Evolutionary conservation across 1,284 basidiomycete genomes (phyloP).

Genomic region (Trametes sp.): DNA sequence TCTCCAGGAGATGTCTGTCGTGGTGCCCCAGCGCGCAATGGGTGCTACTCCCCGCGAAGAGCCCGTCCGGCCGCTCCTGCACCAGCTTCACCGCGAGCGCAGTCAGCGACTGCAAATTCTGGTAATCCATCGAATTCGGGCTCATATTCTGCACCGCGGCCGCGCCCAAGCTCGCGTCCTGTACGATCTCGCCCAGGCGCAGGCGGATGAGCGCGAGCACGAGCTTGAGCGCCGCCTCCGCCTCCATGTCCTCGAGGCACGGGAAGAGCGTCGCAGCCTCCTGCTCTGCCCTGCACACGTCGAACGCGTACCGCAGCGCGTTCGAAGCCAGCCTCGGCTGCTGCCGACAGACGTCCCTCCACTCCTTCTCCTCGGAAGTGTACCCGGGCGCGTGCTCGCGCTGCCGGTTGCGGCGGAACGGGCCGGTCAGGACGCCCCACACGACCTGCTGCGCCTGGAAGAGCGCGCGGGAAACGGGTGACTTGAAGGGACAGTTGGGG

Average conservation of each 20-base stretch:
- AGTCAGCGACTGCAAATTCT: neutral
- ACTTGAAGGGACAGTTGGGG: slow-evolving; percentile 9
- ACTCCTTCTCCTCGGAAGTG: neutral
- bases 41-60: no score
- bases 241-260: neutral
- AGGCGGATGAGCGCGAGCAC: neutral
- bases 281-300: neutral
- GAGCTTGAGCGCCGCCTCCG: neutral
- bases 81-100: no score
- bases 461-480: neutral
- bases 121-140: no score
- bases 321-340: neutral
- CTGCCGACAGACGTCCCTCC: neutral
- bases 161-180: no score
- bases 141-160: no score
- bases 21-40: no score
- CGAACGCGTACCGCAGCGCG: neutral
- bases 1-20: no score
- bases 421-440: neutral
- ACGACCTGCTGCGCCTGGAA: neutral
- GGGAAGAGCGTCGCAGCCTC: neutral
- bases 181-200: neutral
- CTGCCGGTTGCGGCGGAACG: no score
- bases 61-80: no score
- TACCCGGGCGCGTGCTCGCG: neutral